Percentiles rank a stretch among this genome's conserved stretches.
Conservation (phyloP, 805 yeast species). For the Cyberlindnera lachancei region DNA sequence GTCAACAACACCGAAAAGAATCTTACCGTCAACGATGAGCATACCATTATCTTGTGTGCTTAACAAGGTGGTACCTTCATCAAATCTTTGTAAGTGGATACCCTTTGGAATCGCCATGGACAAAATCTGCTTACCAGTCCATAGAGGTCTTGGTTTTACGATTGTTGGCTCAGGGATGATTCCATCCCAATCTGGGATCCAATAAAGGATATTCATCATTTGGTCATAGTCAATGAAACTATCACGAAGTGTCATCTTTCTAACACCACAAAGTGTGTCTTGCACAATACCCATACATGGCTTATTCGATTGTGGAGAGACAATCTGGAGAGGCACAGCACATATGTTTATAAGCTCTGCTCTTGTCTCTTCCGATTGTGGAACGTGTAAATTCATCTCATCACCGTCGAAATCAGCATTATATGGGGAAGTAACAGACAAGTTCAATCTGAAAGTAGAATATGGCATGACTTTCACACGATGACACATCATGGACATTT, state of each 20-base stretch:
- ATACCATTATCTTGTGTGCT: constrained; percentile 94
- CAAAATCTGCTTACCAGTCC: constrained; percentile 95
- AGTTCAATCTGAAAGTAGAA: constrained; percentile 91
- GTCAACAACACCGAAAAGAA: constrained; percentile 96
- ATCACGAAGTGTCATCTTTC: constrained; percentile 93
- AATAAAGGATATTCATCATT: constrained; percentile 91
- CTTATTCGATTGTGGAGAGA: constrained; percentile 96
- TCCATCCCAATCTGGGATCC: constrained; percentile 99
- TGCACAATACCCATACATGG: constrained; percentile 99
- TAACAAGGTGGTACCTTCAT: constrained; percentile 74
- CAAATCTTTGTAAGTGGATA: constrained; percentile 88
- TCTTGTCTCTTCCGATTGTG: constrained; percentile 96
- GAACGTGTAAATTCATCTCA: constrained; percentile 99
- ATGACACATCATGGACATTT: constrained; percentile 99
- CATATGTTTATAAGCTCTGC: constrained; percentile 93
- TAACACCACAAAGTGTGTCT: constrained; percentile 94
- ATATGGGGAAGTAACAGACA: constrained; percentile 98
- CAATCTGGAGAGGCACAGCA: constrained; percentile 96
- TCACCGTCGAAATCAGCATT: constrained; percentile 99
- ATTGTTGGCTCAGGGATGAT: constrained; percentile 94
- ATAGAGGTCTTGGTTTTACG: constrained; percentile 86
- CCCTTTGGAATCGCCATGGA: constrained; percentile 95
- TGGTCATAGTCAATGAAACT: constrained; percentile 83
- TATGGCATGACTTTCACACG: constrained; percentile 98
- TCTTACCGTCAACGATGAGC: constrained; percentile 92